phyloP scores from a whole-genome alignment of 2,329 filamentous ascomycete genomes.

The Fusarium lateritium region DNA sequence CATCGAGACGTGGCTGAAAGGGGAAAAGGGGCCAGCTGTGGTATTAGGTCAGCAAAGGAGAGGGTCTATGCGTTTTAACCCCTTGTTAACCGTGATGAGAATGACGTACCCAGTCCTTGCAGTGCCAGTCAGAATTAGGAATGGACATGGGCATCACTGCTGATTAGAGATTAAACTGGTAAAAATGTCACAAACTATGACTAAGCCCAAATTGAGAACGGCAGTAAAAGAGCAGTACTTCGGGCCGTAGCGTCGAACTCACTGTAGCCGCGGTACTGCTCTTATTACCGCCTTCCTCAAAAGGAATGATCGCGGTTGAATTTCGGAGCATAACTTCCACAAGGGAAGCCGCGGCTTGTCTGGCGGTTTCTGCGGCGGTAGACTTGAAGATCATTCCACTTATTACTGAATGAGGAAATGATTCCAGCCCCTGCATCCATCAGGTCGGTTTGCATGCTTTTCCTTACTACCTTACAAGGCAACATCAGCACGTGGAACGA shows the following conservation, averaged over 20 bases:
- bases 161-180: constrained; percentile 5
- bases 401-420: constrained; percentile 17
- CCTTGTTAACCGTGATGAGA: neutral
- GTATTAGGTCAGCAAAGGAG: constrained; percentile 35
- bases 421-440: constrained; percentile 5
- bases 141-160: constrained; percentile 1
- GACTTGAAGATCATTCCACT: constrained; percentile 26
- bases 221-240: neutral
- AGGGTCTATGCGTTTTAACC: neutral
- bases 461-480: constrained; percentile 6
- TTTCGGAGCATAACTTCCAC: neutral
- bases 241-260: neutral
- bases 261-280: neutral
- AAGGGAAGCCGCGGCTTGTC: neutral
- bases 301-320: neutral
- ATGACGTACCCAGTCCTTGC: constrained; percentile 16
- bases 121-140: constrained; percentile 5
- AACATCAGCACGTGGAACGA: constrained; percentile 8
- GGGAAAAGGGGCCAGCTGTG: constrained; percentile 32
- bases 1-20: constrained; percentile 30
- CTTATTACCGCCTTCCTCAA: constrained; percentile 5
- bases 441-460: constrained; percentile 8
- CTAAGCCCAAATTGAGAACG: no score
- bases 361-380: neutral
- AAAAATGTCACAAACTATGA: no score